Percentiles rank a stretch among this genome's conserved stretches.
Conservation (phyloP, 2,329 filamentous ascomycete genomes). For the Sarocladium kiliense region DNA sequence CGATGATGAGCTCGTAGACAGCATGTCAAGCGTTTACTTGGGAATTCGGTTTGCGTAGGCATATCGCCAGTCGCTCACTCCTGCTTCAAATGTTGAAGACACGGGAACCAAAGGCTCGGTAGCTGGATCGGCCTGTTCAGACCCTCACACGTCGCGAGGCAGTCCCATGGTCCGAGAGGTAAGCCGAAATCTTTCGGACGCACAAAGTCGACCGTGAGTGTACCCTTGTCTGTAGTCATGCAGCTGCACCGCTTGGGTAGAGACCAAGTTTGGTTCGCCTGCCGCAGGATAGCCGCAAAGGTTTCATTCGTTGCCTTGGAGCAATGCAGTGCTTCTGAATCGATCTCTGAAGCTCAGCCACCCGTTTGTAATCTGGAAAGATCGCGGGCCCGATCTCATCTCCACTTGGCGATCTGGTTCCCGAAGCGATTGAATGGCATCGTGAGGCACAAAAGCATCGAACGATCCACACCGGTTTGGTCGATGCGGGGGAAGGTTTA, state of each 20-base stretch:
- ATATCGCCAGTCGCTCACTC: too few relatives aligned
- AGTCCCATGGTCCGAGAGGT: too few relatives aligned
- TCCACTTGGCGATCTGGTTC: constrained; percentile 3
- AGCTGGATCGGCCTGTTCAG: background rate
- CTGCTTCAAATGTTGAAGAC: too few relatives aligned
- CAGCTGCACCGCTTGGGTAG: background rate
- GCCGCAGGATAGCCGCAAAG: background rate
- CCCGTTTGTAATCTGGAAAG: background rate
- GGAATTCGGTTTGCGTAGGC: too few relatives aligned
- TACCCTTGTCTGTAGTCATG: background rate
- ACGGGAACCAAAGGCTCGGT: background rate
- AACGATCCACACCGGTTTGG: background rate
- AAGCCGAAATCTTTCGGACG: background rate
- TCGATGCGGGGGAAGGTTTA: background rate
- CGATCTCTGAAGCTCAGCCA: background rate
- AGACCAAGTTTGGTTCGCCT: background rate
- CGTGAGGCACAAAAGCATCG: background rate
- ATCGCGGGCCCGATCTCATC: constrained; percentile 4
- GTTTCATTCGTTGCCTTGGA: background rate
- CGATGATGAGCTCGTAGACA: too few relatives aligned
- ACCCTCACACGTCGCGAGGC: too few relatives aligned
- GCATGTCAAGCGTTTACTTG: too few relatives aligned
- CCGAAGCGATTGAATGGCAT: background rate
- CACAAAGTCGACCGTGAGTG: background rate
- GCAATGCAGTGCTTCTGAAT: background rate